Conservation (phyloP, 176 grass and related monocot genomes). For the Alopecurus myosuroides region DNA sequence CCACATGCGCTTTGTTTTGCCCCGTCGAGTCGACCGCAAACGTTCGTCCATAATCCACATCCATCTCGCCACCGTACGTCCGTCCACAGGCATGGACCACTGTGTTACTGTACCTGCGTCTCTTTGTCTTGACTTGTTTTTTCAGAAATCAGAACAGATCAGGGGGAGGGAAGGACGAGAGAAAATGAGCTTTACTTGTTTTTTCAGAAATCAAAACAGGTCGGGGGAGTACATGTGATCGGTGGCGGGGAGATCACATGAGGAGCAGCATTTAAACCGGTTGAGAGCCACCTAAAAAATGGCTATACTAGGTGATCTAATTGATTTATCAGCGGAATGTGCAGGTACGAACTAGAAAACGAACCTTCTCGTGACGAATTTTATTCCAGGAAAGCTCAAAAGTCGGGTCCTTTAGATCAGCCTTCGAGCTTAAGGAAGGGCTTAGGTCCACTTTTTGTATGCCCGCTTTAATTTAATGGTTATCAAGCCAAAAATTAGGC, state of each 20-base stretch:
- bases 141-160: neutral
- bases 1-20: neutral
- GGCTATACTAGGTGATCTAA: neutral
- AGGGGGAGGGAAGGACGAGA: neutral
- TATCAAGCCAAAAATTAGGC: neutral
- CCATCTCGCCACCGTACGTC: neutral
- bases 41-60: neutral
- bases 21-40: neutral
- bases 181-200: too few species aligned
- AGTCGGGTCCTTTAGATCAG: neutral
- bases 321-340: neutral
- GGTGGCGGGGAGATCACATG: neutral
- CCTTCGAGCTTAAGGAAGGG: constrained; percentile 24
- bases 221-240: too few species aligned
- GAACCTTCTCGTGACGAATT: neutral
- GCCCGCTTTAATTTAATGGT: neutral
- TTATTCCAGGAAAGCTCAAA: neutral
- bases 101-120: neutral
- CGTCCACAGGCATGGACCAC: neutral
- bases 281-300: neutral
- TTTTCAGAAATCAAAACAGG: too few species aligned
- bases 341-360: neutral
- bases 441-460: neutral
- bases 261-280: neutral
- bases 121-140: neutral